These are phyloP conservation scores for Aspergillus ustus DNA, from an alignment of 2,329 filamentous ascomycete genomes.

Conservation along the genomic window DNA sequence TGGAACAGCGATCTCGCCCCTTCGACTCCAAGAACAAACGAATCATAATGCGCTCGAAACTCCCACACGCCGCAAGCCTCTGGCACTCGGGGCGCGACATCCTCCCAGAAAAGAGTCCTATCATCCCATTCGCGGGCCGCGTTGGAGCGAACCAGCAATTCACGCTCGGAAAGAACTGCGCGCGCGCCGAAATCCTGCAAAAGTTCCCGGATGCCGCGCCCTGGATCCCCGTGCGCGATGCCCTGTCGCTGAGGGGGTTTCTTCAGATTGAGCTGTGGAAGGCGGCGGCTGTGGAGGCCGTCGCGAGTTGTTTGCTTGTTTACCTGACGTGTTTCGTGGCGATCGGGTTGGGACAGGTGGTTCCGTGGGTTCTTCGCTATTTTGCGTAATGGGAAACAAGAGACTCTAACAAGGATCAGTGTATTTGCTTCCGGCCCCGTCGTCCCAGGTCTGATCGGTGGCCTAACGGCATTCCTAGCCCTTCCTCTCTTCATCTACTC, in stretches of 20 bases:
- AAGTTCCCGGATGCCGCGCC: conserved; percentile 48
- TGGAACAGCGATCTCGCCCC: too few relatives aligned
- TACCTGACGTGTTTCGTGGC: conserved; percentile 31
- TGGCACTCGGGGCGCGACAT: not conserved
- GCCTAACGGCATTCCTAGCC: conserved; percentile 46
- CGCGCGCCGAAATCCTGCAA: conserved; percentile 30
- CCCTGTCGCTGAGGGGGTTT: conserved; percentile 42
- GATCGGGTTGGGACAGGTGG: conserved; percentile 15
- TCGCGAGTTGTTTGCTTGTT: conserved; percentile 24
- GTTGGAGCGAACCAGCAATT: conserved; percentile 20
- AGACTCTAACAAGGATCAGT: not conserved
- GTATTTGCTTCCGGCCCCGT: not conserved
- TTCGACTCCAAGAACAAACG: not conserved
- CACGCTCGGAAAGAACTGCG: conserved; percentile 24
- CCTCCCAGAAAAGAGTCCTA: not conserved
- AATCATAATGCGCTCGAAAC: not conserved
- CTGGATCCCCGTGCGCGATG: conserved; percentile 32
- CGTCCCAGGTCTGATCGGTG: conserved; percentile 33
- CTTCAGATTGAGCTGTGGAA: conserved; percentile 43
- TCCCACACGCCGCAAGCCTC: not conserved
- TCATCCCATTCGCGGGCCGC: conserved; percentile 16
- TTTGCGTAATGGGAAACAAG: not conserved
- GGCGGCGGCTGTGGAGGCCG: conserved; percentile 46
- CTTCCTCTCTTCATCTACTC: conserved; percentile 57
- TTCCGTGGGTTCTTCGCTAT: not conserved